phyloP scores from a whole-genome alignment of 345 rosid species.

The Cardamine resedifolia region DNA sequence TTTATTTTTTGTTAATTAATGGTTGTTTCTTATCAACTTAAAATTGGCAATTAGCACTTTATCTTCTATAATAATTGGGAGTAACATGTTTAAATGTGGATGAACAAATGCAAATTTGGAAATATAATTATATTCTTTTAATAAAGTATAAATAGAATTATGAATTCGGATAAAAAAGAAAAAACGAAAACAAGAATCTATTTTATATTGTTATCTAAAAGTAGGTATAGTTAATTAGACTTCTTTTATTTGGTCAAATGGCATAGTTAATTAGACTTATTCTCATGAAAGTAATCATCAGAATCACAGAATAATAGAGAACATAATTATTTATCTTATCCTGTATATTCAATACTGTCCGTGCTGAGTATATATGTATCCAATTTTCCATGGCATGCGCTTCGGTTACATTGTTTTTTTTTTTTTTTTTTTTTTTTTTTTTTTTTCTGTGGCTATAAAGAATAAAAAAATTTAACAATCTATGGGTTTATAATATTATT shows the following conservation, averaged over 20 bases:
- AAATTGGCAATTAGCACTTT: background rate
- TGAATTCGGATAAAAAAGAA: background rate
- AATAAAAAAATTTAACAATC: too few relatives aligned
- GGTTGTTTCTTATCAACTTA: too few relatives aligned
- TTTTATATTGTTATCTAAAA: background rate
- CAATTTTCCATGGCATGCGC: constrained; percentile 27
- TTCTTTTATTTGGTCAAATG: background rate
- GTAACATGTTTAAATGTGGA: background rate
- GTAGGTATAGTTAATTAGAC: background rate
- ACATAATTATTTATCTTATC: background rate
- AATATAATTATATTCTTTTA: background rate
- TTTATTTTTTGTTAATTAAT: background rate
- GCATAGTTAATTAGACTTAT: background rate
- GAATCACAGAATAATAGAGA: background rate
- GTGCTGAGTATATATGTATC: constrained; percentile 20
- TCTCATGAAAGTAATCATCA: constrained; percentile 1
- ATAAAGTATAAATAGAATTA: background rate
- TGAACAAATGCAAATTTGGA: background rate
- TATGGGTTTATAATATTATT: background rate
- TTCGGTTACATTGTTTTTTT: background rate
- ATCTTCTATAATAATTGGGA: background rate
- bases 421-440: too few relatives aligned
- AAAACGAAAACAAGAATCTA: background rate
- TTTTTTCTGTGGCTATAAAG: too few relatives aligned
- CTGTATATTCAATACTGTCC: constrained; percentile 3